These are phyloP conservation scores for Bipolaris zeicola DNA, from an alignment of 2,329 filamentous ascomycete species.

Conservation along the genomic window DNA sequence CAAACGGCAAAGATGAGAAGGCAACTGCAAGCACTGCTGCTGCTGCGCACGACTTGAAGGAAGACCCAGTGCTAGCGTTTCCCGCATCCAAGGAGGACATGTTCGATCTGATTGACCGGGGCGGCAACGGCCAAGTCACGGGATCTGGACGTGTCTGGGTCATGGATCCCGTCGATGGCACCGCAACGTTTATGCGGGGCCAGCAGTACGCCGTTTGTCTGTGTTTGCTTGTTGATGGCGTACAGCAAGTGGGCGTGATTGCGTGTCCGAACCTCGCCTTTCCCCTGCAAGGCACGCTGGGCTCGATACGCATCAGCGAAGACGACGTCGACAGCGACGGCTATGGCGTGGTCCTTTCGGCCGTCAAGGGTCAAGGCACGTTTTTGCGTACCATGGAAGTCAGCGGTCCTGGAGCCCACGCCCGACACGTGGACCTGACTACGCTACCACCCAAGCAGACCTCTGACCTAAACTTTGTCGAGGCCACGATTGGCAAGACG, in stretches of 20 bases:
- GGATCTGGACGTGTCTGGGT: constrained; percentile 60
- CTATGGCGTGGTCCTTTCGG: constrained; percentile 53
- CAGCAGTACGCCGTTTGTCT: constrained; percentile 69
- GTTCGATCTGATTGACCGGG: constrained; percentile 66
- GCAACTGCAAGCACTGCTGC: constrained; percentile 14
- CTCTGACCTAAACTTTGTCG: constrained; percentile 52
- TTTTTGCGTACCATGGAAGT: constrained; percentile 49
- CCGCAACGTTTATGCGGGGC: constrained; percentile 64
- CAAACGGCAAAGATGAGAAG: constrained; percentile 33
- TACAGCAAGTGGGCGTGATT: constrained; percentile 63
- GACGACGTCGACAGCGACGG: constrained; percentile 53
- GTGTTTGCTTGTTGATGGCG: constrained; percentile 62
- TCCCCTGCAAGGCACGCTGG: constrained; percentile 30
- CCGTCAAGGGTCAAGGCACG: constrained; percentile 55
- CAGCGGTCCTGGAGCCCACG: constrained; percentile 37
- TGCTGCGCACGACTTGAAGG: background rate
- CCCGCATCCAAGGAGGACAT: constrained; percentile 60
- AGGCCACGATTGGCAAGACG: constrained; percentile 50
- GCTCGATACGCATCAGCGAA: constrained; percentile 35
- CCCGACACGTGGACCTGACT: constrained; percentile 37
- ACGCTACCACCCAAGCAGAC: constrained; percentile 35
- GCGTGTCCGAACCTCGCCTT: constrained; percentile 66
- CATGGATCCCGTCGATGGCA: constrained; percentile 69
- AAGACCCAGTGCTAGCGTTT: constrained; percentile 23
- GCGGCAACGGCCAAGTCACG: constrained; percentile 59